phyloP scores from a whole-genome alignment of 306 rosid species.

The Lathyrus oleraceus region DNA sequence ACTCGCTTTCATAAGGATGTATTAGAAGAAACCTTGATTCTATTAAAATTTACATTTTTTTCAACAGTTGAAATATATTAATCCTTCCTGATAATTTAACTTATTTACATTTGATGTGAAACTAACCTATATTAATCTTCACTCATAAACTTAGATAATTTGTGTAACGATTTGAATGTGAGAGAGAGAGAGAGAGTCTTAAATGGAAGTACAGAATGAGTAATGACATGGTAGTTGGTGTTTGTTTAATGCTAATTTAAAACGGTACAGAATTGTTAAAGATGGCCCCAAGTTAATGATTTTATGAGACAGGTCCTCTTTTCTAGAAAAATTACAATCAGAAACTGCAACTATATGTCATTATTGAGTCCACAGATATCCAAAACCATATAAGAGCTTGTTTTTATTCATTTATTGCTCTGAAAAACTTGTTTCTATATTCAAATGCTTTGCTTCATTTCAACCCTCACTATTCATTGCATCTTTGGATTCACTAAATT shows the following conservation, averaged over 20 bases:
- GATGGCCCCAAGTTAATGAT: not conserved
- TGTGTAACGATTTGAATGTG: too few relatives aligned
- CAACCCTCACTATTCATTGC: too few relatives aligned
- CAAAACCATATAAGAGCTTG: slow-evolving; percentile 37
- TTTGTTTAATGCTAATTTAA: slow-evolving; percentile 30
- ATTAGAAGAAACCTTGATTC: too few relatives aligned
- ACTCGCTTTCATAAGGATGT: too few relatives aligned
- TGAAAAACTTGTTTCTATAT: slow-evolving; percentile 19
- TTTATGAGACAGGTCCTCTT: slow-evolving; percentile 43
- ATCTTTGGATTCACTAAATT: not conserved
- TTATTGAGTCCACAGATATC: slow-evolving; percentile 43
- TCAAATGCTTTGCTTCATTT: slow-evolving; percentile 7
- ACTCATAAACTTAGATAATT: not conserved
- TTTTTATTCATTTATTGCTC: slow-evolving; percentile 52
- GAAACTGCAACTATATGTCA: slow-evolving; percentile 39
- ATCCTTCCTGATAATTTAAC: too few relatives aligned
- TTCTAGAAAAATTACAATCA: slow-evolving; percentile 52
- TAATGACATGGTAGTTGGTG: slow-evolving; percentile 40
- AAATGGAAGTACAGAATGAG: slow-evolving; percentile 40
- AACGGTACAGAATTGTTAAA: not conserved
- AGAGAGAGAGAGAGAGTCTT: not conserved
- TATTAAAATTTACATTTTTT: too few relatives aligned
- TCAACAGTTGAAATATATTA: too few relatives aligned
- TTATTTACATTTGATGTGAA: too few relatives aligned
- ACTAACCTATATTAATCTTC: not conserved